phyloP scores from a whole-genome alignment of 2,329 filamentous ascomycete species.

The Sporothrix variecibatus region DNA sequence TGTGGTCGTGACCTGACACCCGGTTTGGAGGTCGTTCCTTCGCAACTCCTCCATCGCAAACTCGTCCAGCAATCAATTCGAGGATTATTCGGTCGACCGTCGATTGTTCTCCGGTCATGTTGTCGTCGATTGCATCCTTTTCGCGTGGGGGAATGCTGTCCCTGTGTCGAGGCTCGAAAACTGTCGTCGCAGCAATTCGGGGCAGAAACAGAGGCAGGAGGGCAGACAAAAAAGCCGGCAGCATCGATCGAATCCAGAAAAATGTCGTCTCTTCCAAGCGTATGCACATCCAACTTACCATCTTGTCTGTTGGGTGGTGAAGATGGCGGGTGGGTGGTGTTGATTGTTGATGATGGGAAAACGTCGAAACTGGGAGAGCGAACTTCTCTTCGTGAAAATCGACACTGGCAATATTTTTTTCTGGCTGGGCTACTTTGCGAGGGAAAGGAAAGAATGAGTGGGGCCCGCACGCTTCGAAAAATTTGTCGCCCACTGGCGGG shows the following conservation, averaged over 20 bases:
- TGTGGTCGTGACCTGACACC: background rate
- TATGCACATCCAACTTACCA: conserved; percentile 30
- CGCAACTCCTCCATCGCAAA: background rate
- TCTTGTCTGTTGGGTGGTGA: conserved; percentile 30
- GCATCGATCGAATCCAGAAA: conserved; percentile 9
- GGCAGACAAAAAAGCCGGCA: background rate
- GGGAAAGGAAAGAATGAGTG: conserved; percentile 19
- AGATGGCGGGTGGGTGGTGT: conserved; percentile 29
- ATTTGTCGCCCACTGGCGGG: conserved; percentile 20
- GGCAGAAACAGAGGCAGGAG: background rate
- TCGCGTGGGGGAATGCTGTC: background rate
- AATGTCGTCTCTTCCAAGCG: background rate
- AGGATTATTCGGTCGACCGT: background rate
- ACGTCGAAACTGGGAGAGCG: conserved; percentile 25
- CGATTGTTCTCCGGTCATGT: background rate
- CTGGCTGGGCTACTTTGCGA: conserved; percentile 17
- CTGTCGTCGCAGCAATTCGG: conserved; percentile 1
- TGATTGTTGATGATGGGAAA: conserved; percentile 25
- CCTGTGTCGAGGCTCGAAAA: conserved; percentile 4
- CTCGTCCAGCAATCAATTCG: background rate
- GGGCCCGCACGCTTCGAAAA: conserved; percentile 23
- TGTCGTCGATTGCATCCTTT: background rate
- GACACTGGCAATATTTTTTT: conserved; percentile 31
- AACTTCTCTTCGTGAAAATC: conserved; percentile 26
- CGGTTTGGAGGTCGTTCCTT: background rate